A percentile compares a stretch with the other conserved stretches of the same genome.
phyloP scores from a whole-genome alignment of 768 basidiomycete genomes.

The Podaxis sp. region DNA sequence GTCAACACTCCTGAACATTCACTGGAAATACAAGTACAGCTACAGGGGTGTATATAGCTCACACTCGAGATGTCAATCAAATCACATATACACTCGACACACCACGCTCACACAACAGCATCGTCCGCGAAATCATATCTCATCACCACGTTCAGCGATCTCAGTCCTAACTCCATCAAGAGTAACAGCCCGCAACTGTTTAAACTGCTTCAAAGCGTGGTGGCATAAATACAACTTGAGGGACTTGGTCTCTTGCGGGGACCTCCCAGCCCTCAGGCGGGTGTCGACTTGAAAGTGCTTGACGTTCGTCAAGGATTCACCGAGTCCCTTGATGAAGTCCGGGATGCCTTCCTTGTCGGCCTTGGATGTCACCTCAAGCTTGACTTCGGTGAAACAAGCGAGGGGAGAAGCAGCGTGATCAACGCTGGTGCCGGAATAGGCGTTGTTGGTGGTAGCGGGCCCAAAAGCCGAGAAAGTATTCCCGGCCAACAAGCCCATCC shows the following conservation, averaged over 20 bases:
- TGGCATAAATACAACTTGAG: slow-evolving; percentile 1
- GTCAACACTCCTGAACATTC: no score
- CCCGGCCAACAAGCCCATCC: background rate
- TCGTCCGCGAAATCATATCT: background rate
- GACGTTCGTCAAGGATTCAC: slow-evolving; percentile 2
- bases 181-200: background rate
- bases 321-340: background rate
- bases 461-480: background rate
- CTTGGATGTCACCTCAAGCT: slow-evolving; percentile 5
- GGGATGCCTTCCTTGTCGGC: slow-evolving; percentile 7
- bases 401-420: background rate
- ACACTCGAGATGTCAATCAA: no score
- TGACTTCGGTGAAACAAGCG: slow-evolving; percentile 7
- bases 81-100: no score
- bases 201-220: slow-evolving; percentile 2
- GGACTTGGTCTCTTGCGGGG: background rate
- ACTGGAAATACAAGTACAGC: no score
- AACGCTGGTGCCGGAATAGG: background rate
- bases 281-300: slow-evolving; percentile 5
- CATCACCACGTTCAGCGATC: background rate
- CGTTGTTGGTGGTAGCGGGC: background rate
- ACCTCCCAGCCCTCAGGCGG: background rate
- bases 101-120: background rate
- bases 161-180: slow-evolving; percentile 5
- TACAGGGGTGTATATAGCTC: no score